Percentiles rank a stretch among this genome's conserved stretches.
phyloP scores from a whole-genome alignment of 2,329 filamentous ascomycete species.

The Talaromyces sp. region DNA sequence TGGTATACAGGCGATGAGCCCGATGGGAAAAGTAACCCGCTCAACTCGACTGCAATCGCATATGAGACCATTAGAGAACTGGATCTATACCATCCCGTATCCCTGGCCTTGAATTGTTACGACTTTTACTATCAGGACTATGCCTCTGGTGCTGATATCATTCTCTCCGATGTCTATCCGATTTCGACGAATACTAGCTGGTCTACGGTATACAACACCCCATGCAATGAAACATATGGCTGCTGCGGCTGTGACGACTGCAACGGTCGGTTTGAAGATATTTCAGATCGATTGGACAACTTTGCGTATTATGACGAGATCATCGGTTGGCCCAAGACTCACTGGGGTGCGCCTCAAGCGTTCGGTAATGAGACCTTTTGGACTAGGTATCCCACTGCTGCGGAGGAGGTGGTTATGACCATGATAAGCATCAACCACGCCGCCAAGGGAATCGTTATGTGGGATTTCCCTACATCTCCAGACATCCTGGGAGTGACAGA shows the following conservation, averaged over 20 bases:
- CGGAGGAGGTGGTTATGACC: conserved; percentile 48
- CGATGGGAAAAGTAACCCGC: conserved; percentile 55
- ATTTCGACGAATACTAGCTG: conserved; percentile 56
- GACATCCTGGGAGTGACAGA: conserved; percentile 35
- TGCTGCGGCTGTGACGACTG: conserved; percentile 64
- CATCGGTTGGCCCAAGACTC: conserved; percentile 40
- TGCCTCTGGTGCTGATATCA: conserved; percentile 53
- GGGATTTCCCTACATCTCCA: conserved; percentile 45
- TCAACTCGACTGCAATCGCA: conserved; percentile 45
- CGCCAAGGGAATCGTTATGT: conserved; percentile 50
- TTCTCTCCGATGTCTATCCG: conserved; percentile 61
- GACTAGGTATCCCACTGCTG: conserved; percentile 43
- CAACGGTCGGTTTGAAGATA: conserved; percentile 51
- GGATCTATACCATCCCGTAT: conserved; percentile 61
- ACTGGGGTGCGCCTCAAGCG: conserved; percentile 51
- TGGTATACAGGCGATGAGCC: conserved; percentile 55
- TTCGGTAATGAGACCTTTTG: conserved; percentile 51
- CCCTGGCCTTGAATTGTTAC: conserved; percentile 58
- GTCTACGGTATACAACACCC: conserved; percentile 53
- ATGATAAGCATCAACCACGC: conserved; percentile 49
- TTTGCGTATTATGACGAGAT: conserved; percentile 42
- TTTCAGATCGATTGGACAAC: conserved; percentile 44
- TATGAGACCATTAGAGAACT: conserved; percentile 47
- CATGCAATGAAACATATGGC: conserved; percentile 58
- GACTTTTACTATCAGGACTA: conserved; percentile 60